These are phyloP conservation scores for Talaromyces sp. DNA, from an alignment of 2,329 filamentous ascomycete species.

Conservation along the genomic window DNA sequence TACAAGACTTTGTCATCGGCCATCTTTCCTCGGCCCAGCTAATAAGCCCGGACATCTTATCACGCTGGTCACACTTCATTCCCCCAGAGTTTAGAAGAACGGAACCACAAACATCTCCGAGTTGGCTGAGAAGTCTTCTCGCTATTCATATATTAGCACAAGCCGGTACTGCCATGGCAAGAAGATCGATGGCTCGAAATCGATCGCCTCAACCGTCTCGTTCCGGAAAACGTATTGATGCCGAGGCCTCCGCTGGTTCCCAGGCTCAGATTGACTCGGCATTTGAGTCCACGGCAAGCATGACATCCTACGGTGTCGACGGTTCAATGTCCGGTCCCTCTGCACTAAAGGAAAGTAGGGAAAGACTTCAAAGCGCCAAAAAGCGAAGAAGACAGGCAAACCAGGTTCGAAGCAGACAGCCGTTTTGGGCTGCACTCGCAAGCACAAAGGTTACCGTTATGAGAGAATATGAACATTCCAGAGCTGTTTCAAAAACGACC, in stretches of 20 bases:
- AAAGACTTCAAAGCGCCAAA: constrained; percentile 61
- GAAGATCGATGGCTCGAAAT: constrained; percentile 44
- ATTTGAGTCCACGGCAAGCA: constrained; percentile 40
- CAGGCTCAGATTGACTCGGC: constrained; percentile 39
- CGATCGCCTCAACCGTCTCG: constrained; percentile 37
- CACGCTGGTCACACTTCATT: constrained; percentile 40
- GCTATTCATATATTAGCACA: constrained; percentile 47
- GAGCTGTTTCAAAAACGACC: constrained; percentile 38
- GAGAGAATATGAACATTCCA: constrained; percentile 80
- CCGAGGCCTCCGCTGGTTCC: constrained; percentile 42
- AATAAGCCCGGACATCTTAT: constrained; percentile 38
- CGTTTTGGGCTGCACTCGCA: constrained; percentile 87
- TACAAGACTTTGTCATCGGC: constrained; percentile 47
- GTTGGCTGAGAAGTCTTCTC: constrained; percentile 44
- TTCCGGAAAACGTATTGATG: constrained; percentile 41
- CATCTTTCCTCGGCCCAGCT: constrained; percentile 43
- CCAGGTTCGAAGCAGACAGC: constrained; percentile 83
- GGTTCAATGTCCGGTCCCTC: constrained; percentile 49
- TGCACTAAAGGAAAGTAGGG: constrained; percentile 49
- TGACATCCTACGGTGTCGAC: constrained; percentile 38
- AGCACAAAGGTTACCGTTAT: constrained; percentile 96
- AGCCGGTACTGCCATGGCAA: constrained; percentile 44
- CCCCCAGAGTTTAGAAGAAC: constrained; percentile 41
- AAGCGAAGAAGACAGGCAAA: constrained; percentile 88
- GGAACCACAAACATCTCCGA: constrained; percentile 39